These are phyloP conservation scores for Parsonsia alboflavescens DNA, from an alignment of 257 asterid genomes.

Conservation along the genomic window DNA sequence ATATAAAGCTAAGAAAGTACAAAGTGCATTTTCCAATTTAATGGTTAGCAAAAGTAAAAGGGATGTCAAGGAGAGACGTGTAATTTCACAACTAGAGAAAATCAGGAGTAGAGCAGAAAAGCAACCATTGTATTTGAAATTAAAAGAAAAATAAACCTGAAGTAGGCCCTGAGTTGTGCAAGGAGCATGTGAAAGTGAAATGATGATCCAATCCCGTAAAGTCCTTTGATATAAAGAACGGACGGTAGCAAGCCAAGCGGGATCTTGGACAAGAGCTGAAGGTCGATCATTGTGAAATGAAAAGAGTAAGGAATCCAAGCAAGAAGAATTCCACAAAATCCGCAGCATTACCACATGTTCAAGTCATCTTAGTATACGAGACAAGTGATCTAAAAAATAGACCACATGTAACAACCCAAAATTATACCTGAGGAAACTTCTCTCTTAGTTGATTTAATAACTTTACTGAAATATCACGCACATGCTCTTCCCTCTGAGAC, in stretches of 20 bases:
- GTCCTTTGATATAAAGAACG: slow-evolving; percentile 88
- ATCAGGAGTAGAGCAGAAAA: neutral
- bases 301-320: slow-evolving; percentile 81
- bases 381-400: slow-evolving; percentile 21
- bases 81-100: neutral
- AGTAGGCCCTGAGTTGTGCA: slow-evolving; percentile 99
- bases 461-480: slow-evolving; percentile 73
- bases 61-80: neutral
- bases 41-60: neutral
- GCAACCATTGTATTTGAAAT: slow-evolving; percentile 1
- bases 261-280: slow-evolving; percentile 83
- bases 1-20: neutral
- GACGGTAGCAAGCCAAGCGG: slow-evolving; percentile 81
- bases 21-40: neutral
- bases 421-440: slow-evolving; percentile 80
- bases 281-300: slow-evolving; percentile 91
- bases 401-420: slow-evolving; percentile 10
- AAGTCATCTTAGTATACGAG: slow-evolving; percentile 22
- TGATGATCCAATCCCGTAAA: slow-evolving; percentile 90
- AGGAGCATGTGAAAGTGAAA: slow-evolving; percentile 96
- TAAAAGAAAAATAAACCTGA: slow-evolving; percentile 53
- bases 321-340: slow-evolving; percentile 91
- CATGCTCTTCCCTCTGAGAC: slow-evolving; percentile 92
- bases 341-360: slow-evolving; percentile 32
- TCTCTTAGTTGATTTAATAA: slow-evolving; percentile 90